Evolutionary conservation across 2,329 filamentous ascomycete species (phyloP), one percentile per base, ranked within the genome.

Genomic region (Paracoccidioides lutzii): DNA sequence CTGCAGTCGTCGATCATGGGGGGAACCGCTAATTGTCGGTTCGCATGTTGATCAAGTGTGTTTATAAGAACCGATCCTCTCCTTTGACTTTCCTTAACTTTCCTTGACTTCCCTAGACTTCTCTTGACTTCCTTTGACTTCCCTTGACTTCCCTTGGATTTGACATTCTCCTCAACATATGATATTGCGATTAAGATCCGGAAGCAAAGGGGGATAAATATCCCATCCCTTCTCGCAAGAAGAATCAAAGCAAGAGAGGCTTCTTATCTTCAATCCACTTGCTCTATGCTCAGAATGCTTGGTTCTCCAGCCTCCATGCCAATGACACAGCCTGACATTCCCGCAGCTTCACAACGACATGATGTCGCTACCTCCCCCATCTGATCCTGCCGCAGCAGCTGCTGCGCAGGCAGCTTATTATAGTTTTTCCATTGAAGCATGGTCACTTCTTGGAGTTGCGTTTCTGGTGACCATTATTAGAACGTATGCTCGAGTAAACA

Each of bases 401-500:
- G 52, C 52, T n/a, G 52, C 52, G 8, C 6, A 54, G 12, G 52
- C 52, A 2, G 52, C 52, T 22, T 43, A 37, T 14, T 41, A 4
- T 14, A 28, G 15, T 9, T 54, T 46, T n/a, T 32, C 52, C 12
- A 54, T 28, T 38, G 52, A 54, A 42, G 44, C 44, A 5, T 54
- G 52, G 52, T 22, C 52, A 15, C 52, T 54, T 14, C 44, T 54
- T 37, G 52, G 30, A 8, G 30, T 54, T 37, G 52, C 30, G n/a
- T 55, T 65, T 58, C 49, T 60, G 4, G 59, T 61, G 30, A 67
- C 65, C 12, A 33, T 65, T 5, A 59, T 67, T 28, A 60, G 81
- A 46, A 75, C 74, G 5, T 77, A 74, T 59, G 70, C 75, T 6
- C 71, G 79, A 10, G 63, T 75, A 52, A 69, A 64, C 35, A 66